Evolutionary conservation across 176 grass and related monocot genomes (phyloP).

Genomic region (Eragrostis nindensis): DNA sequence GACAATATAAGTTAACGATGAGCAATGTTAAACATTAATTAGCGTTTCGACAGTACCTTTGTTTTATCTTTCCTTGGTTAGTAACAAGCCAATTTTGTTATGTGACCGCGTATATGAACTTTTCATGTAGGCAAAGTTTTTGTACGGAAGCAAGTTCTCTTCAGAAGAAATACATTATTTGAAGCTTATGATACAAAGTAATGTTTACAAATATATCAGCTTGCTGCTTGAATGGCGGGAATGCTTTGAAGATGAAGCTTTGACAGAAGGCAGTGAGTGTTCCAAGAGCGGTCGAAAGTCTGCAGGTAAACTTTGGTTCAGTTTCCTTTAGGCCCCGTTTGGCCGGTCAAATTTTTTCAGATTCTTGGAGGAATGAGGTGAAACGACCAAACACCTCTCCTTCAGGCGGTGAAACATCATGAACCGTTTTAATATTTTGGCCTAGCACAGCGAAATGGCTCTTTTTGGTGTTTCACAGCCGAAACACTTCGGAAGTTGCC

Average conservation of each 20-base stretch:
- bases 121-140: conserved; percentile 59
- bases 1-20: no score
- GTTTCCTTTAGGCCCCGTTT: not conserved
- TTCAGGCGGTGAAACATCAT: no score
- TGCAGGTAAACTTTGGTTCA: not conserved
- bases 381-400: no score
- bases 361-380: no score
- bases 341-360: no score
- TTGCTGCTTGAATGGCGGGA: conserved; percentile 75
- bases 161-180: conserved; percentile 60
- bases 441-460: no score
- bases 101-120: conserved; percentile 18
- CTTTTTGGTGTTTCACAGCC: no score
- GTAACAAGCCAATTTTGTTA: not conserved
- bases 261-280: conserved; percentile 26
- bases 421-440: no score
- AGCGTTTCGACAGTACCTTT: not conserved
- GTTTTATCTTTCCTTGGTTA: not conserved
- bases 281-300: conserved; percentile 32
- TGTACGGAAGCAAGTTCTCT: conserved; percentile 67
- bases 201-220: conserved; percentile 74
- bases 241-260: conserved; percentile 73
- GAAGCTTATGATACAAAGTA: conserved; percentile 83
- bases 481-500: no score
- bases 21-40: not conserved